Conservation (phyloP, 768 basidiomycete genomes). For the Agaricus blazei region DNA sequence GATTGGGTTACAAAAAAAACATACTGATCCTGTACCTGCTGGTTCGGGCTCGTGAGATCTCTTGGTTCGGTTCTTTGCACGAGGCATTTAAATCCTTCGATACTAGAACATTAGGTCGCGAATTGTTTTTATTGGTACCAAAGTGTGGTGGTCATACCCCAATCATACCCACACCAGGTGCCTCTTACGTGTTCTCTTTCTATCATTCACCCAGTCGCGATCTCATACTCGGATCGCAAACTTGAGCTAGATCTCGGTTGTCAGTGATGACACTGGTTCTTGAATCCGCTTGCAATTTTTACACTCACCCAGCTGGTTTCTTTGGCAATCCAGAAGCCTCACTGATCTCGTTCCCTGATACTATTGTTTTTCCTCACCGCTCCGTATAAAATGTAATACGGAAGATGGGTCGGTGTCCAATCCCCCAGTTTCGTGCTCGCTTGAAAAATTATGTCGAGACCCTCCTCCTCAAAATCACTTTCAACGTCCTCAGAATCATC, state of each 20-base stretch:
- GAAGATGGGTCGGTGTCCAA: background rate
- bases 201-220: background rate
- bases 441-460: background rate
- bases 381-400: conserved; percentile 24
- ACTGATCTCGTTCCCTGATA: conserved; percentile 22
- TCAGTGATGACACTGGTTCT: background rate
- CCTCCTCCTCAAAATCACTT: background rate
- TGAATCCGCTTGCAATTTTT: conserved; percentile 1
- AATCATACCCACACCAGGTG: conserved; percentile 16
- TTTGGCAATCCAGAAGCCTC: conserved; percentile 22
- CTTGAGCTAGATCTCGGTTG: conserved; percentile 5
- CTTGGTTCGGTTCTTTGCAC: conserved; percentile 6
- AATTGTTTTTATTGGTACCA: conserved; percentile 14
- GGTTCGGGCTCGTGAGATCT: conserved; percentile 11
- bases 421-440: background rate
- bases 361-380: conserved; percentile 18
- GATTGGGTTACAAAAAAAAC: conserved; percentile 1
- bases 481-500: background rate
- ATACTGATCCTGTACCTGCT: background rate
- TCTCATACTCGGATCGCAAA: conserved; percentile 6
- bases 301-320: conserved; percentile 20
- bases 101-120: conserved; percentile 3
- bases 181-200: conserved; percentile 5
- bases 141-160: conserved; percentile 20
- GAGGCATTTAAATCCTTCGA: conserved; percentile 7